Base-by-base conservation (phyloP, 2,329 filamentous ascomycete species). In the Sporothrix schenckii region DNA sequence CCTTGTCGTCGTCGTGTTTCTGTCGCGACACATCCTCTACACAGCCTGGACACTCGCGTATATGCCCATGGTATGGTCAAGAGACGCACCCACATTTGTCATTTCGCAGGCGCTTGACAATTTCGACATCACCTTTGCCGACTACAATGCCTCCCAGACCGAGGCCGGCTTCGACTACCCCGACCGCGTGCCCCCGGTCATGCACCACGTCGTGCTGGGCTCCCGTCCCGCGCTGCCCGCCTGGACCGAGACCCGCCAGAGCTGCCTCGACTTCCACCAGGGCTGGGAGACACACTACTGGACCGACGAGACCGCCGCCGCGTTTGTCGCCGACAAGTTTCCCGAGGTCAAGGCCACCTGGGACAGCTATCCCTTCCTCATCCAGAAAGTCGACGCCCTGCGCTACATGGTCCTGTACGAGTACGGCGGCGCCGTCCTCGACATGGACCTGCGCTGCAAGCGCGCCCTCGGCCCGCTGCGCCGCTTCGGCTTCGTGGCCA, bases 271-370 rank as follows among this genome's bases (percentile, higher is more conserved):
- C 41, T 16, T 71, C 21, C 69, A 71, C 39, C 56, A 60, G 10
- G 69, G 66, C 30, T 71, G 69, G 69, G 65, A 71, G 58, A 47
- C 65, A 2, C 60, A 68, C 65, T 60, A 61, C 16, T 71, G 69
- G 69, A 71, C 65, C 10, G 66, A 71, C 66, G 69, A 71, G 50
- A 68, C 13, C 16, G 69, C 69, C 9, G 39, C 39, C 7, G 52
- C 50, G 2, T 93, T 94, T 75, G 92, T 94, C 74, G 85, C 85
- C 50, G 82, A 84, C 39, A 87, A 93, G 78, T 94, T 93, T 75
- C 87, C 91, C 1, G 93, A 91, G 89, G 93, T 92, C 78, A 82
- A 92, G 19, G 83, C 88, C 66, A 92, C 90, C 0, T 94, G 91
- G 76, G 88, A 92, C 76, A 85, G 85, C 75, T 94, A 94, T 80